Evolutionary conservation across 176 grass and related monocot species (phyloP).

Genomic region (Lolium rigidum): DNA sequence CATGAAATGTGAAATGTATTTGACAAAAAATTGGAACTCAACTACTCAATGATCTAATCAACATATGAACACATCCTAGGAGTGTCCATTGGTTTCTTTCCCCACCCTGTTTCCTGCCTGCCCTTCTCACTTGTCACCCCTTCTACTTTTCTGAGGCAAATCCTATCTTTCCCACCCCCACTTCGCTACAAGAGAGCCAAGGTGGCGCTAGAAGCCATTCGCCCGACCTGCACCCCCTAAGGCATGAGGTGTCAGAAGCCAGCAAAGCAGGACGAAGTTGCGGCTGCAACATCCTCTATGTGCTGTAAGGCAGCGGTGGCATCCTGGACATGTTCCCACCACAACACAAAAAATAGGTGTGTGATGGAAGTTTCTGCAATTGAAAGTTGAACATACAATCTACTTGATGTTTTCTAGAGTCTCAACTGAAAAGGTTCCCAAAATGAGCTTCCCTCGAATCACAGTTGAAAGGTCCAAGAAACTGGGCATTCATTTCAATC

Average conservation of each 20-base stretch:
- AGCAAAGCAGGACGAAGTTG: background rate
- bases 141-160: background rate
- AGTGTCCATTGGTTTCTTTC: background rate
- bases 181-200: slow-evolving; percentile 16
- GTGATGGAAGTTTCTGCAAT: background rate
- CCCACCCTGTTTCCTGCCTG: background rate
- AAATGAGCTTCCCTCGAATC: background rate
- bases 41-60: background rate
- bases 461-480: background rate
- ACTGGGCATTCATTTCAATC: background rate
- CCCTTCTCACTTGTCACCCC: background rate
- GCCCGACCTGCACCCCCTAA: background rate
- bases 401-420: background rate
- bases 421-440: slow-evolving; percentile 2
- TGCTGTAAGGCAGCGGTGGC: background rate
- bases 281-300: background rate
- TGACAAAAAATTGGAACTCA: slow-evolving; percentile 14
- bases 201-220: background rate
- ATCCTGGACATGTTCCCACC: background rate
- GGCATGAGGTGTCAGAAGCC: background rate
- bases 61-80: background rate
- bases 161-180: background rate
- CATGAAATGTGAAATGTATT: slow-evolving; percentile 26
- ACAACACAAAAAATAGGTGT: slow-evolving; percentile 11
- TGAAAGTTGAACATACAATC: background rate